These are phyloP conservation scores for Phytophthora capsici DNA, from an alignment of 352 stramenopile species.

Conservation along the genomic window DNA sequence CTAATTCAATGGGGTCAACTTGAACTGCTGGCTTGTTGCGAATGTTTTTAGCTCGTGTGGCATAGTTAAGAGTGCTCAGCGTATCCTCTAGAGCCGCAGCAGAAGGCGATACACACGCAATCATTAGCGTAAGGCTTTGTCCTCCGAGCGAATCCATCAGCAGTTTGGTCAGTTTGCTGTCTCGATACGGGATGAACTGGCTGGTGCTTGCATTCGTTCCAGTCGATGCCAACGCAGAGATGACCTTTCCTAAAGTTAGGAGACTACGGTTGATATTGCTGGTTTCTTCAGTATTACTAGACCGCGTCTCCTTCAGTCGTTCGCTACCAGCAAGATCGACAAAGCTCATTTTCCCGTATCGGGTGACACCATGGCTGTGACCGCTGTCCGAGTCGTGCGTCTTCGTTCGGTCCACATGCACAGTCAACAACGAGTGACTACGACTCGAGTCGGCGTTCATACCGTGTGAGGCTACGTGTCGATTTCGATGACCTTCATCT, in stretches of 20 bases:
- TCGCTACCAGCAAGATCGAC: constrained; percentile 85
- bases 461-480: constrained; percentile 64
- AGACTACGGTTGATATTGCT: constrained; percentile 89
- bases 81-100: constrained; percentile 68
- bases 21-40: constrained; percentile 81
- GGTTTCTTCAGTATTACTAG: constrained; percentile 74
- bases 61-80: constrained; percentile 88
- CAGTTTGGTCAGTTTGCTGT: constrained; percentile 89
- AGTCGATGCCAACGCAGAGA: constrained; percentile 71
- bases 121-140: constrained; percentile 85
- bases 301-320: constrained; percentile 77
- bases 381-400: constrained; percentile 49
- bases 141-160: constrained; percentile 87
- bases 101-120: constrained; percentile 82
- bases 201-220: constrained; percentile 6
- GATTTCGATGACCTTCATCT: constrained; percentile 76
- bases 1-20: constrained; percentile 66
- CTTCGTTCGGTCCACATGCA: constrained; percentile 72
- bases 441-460: constrained; percentile 88
- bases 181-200: constrained; percentile 80
- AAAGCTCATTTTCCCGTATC: constrained; percentile 83
- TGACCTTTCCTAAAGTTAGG: constrained; percentile 85
- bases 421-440: constrained; percentile 78
- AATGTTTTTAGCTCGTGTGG: constrained; percentile 86
- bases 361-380: constrained; percentile 45